A percentile compares a stretch with the other conserved stretches of the same genome.
Evolutionary conservation across 805 yeast genomes (phyloP).

Genomic region (Blastobotrys americana): DNA sequence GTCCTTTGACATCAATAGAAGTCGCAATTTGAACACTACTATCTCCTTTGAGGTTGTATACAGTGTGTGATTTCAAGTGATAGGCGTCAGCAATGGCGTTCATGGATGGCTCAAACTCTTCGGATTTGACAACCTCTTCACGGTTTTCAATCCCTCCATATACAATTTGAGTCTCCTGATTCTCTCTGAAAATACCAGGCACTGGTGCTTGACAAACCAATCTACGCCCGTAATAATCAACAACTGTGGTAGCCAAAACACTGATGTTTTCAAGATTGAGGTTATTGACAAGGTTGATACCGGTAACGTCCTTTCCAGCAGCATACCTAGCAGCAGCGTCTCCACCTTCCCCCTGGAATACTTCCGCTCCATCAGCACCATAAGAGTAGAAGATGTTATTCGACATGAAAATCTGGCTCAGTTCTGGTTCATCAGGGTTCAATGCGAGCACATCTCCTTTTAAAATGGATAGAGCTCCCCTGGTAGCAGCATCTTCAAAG

Average conservation of each 20-base stretch:
- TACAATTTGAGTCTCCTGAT: constrained; percentile 45
- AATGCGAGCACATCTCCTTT: constrained; percentile 68
- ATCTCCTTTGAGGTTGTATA: constrained; percentile 41
- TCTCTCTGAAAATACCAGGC: constrained; percentile 70
- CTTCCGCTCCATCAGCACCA: constrained; percentile 64
- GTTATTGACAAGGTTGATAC: constrained; percentile 61
- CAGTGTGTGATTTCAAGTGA: constrained; percentile 67
- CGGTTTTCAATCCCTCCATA: constrained; percentile 71
- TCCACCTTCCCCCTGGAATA: constrained; percentile 63
- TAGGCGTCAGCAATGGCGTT: constrained; percentile 60
- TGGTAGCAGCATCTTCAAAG: constrained; percentile 66
- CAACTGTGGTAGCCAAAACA: constrained; percentile 72
- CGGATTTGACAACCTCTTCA: constrained; percentile 42
- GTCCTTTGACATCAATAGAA: constrained; percentile 77
- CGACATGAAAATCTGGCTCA: constrained; percentile 60
- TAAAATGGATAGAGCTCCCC: constrained; percentile 71
- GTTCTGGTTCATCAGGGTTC: constrained; percentile 65
- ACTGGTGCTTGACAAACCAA: constrained; percentile 91
- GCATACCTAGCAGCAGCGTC: constrained; percentile 80
- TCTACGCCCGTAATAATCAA: constrained; percentile 86
- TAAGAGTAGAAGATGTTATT: constrained; percentile 83
- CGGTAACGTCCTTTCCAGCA: constrained; percentile 67
- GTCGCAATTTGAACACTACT: constrained; percentile 47
- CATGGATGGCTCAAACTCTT: constrained; percentile 49
- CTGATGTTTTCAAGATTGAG: constrained; percentile 57